phyloP scores from a whole-genome alignment of 2,329 filamentous ascomycete genomes.

The Raffaelea ambrosiae region DNA sequence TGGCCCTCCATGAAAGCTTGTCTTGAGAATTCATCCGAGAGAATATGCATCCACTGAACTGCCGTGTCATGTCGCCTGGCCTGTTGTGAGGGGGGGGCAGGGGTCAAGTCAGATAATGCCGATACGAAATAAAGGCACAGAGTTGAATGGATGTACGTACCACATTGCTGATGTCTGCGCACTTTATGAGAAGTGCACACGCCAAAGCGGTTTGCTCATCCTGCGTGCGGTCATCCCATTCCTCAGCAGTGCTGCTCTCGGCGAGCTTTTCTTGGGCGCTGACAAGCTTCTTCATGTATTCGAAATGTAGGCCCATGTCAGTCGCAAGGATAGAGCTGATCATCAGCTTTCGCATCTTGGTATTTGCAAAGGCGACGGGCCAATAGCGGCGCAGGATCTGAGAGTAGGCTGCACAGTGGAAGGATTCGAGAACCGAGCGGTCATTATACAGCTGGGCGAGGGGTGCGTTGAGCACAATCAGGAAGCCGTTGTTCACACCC shows the following conservation, averaged over 20 bases:
- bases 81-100: conserved; percentile 40
- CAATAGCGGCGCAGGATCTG: conserved; percentile 91
- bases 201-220: conserved; percentile 71
- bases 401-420: conserved; percentile 94
- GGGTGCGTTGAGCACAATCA: conserved; percentile 84
- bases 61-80: conserved; percentile 78
- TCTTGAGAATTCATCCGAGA: conserved; percentile 92
- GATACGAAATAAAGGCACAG: neutral
- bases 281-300: conserved; percentile 87
- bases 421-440: conserved; percentile 90
- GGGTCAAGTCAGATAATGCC: conserved; percentile 12
- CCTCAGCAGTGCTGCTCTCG: conserved; percentile 55
- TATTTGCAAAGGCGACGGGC: conserved; percentile 72
- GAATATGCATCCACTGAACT: conserved; percentile 79
- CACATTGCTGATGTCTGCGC: conserved; percentile 97
- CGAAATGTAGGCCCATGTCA: conserved; percentile 94
- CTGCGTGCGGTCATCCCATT: conserved; percentile 67
- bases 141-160: conserved; percentile 46
- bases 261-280: conserved; percentile 71
- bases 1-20: conserved; percentile 89
- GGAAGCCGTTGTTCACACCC: conserved; percentile 94
- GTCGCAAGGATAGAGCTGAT: conserved; percentile 97
- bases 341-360: conserved; percentile 78
- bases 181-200: conserved; percentile 94
- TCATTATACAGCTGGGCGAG: conserved; percentile 96